Evolutionary conservation across 805 yeast genomes (phyloP), one percentile per base, ranked within the genome.

Genomic region (Candida hungchunana): DNA sequence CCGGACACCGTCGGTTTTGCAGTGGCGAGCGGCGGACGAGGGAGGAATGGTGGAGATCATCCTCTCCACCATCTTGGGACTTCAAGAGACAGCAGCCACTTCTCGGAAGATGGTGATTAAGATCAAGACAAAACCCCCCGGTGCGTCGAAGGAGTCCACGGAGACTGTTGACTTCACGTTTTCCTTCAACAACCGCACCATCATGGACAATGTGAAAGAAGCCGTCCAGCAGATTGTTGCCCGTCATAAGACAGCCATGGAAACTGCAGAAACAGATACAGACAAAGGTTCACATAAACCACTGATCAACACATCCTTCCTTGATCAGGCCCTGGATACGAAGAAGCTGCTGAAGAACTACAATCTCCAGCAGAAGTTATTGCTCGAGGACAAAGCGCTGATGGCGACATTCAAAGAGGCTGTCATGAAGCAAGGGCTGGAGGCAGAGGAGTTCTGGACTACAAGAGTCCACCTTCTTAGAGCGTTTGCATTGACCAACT

Each of bases 361-460:
- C 29, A 79, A 76, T 33, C 64, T 93, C 13, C 98, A 93, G 52
- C 94, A 88, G 48, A 74, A 75, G 37, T 62, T 90, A 14, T 64
- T 93, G 18, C 66, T 78, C 37, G 82, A 81, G 41, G 83, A 88
- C 52, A 74, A 79, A 32, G 63, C 63, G 7, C 65, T 93, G 36
- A 76, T 86, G 66, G 72, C 75, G 39, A 77, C 82, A 2, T 93
- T 93, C 56, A 80, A 89, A 31, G 95, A 86, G 41, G 82, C 96
- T 0, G 97, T 93, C 6, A 86, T 88, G 42, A 73, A 78, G 40
- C 72, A 73, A 35, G 82, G 85, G 13, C 62, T 90, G 29, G 80
- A 86, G 5, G 85, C 94, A 0, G 75, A 74, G 26, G 87, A 88
- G 49, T 89, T 89, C 59, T 89, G 97, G 97, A 69, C 78, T 1